Conservation (phyloP, 1,284 basidiomycete genomes). For the Boletus mariae region DNA sequence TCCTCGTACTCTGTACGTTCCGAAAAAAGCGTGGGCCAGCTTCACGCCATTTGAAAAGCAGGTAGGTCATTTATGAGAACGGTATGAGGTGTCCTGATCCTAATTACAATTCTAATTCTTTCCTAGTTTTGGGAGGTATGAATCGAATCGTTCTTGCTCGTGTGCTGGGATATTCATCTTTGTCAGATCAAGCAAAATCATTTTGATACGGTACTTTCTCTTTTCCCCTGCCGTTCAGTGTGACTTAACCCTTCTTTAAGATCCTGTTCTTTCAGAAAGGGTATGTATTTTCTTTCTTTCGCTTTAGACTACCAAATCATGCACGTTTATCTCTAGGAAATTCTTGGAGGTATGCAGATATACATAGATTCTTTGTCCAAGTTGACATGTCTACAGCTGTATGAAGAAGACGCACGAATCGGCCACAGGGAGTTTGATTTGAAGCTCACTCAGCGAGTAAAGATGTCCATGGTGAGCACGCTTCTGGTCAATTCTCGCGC, state of each 20-base stretch:
- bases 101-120: background rate
- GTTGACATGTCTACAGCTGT: constrained; percentile 57
- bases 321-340: constrained; percentile 42
- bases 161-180: constrained; percentile 1
- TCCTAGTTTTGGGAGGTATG: constrained; percentile 84
- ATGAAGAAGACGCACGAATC: constrained; percentile 90
- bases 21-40: constrained; percentile 71
- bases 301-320: constrained; percentile 1
- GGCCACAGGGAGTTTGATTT: constrained; percentile 92
- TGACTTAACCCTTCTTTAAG: constrained; percentile 35
- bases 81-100: background rate
- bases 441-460: constrained; percentile 87
- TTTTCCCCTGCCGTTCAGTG: background rate
- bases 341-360: constrained; percentile 55
- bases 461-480: constrained; percentile 90
- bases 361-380: background rate
- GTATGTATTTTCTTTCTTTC: constrained; percentile 39
- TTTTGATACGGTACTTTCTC: constrained; percentile 68
- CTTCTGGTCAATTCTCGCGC: background rate
- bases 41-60: constrained; percentile 98
- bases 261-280: constrained; percentile 98
- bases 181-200: constrained; percentile 88
- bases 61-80: constrained; percentile 37
- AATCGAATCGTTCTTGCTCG: background rate
- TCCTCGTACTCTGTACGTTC: constrained; percentile 84